Evolutionary conservation across 1,139 yeast species (phyloP).

Genomic region (Lodderomyces jiufengensis): DNA sequence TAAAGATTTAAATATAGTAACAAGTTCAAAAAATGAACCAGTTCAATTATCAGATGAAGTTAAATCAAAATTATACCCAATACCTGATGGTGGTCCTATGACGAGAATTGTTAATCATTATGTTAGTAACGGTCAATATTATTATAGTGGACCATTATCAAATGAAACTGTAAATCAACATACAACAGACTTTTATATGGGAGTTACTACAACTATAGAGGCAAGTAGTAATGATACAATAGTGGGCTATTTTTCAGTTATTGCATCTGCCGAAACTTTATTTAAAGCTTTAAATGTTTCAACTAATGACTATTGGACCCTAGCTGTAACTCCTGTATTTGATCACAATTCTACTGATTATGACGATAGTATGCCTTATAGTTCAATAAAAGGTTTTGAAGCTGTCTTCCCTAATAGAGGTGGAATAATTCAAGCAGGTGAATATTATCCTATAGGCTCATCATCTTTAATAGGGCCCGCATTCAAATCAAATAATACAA

Average conservation of each 20-base stretch:
- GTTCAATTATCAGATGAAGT: not conserved
- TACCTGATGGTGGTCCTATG: conserved; percentile 2
- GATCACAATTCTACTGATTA: conserved; percentile 8
- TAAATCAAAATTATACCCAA: conserved; percentile 5
- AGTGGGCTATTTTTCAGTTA: conserved; percentile 7
- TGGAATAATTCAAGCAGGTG: conserved; percentile 1
- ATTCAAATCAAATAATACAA: not conserved
- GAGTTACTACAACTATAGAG: conserved; percentile 6
- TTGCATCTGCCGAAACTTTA: conserved; percentile 6
- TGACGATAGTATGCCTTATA: conserved; percentile 7
- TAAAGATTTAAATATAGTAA: conserved; percentile 3
- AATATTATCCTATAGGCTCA: conserved; percentile 1
- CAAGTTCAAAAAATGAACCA: conserved; percentile 2
- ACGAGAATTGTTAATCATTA: conserved; percentile 1
- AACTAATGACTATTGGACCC: conserved; percentile 27
- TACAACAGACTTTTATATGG: conserved; percentile 1
- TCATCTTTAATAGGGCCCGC: conserved; percentile 3
- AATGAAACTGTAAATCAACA: conserved; percentile 1
- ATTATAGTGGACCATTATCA: conserved; percentile 8
- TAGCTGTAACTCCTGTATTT: conserved; percentile 33
- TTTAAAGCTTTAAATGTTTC: conserved; percentile 3
- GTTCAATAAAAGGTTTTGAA: conserved; percentile 8
- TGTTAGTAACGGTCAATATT: not conserved
- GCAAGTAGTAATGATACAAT: not conserved
- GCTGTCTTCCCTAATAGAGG: conserved; percentile 6